Percentiles rank a stretch among this genome's conserved stretches.
Conservation (phyloP, 495 filamentous ascomycete genomes). For the Thermothielavioides terrestris region DNA sequence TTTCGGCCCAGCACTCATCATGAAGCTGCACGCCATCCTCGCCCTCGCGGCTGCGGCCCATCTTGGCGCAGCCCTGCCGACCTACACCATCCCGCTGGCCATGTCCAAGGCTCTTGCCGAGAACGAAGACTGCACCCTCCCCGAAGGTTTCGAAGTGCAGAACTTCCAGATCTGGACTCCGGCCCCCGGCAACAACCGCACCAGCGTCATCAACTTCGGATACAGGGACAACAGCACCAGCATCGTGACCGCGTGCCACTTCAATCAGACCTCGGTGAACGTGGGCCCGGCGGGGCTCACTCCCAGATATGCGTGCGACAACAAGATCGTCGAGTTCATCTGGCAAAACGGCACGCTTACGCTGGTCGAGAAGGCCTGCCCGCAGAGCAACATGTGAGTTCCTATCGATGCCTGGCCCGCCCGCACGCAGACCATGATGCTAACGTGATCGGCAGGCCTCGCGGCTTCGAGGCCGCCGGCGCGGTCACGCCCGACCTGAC, state of each 20-base stretch:
- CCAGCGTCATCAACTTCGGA: slow-evolving; percentile 13
- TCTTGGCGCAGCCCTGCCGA: slow-evolving; percentile 6
- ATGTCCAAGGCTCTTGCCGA: not conserved
- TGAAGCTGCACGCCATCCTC: not conserved
- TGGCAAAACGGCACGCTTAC: slow-evolving; percentile 31
- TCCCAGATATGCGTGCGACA: slow-evolving; percentile 22
- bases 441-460: not conserved
- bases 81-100: slow-evolving; percentile 10
- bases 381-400: slow-evolving; percentile 1
- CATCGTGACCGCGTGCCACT: slow-evolving; percentile 21
- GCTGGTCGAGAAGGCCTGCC: slow-evolving; percentile 27
- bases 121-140: slow-evolving; percentile 17
- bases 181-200: slow-evolving; percentile 6
- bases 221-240: slow-evolving; percentile 19
- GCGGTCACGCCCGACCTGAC: slow-evolving; percentile 7
- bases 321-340: slow-evolving; percentile 41
- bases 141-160: slow-evolving; percentile 14
- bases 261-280: slow-evolving; percentile 22
- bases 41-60: slow-evolving; percentile 9
- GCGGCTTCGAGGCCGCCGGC: slow-evolving; percentile 15
- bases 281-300: slow-evolving; percentile 13
- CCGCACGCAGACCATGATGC: not conserved
- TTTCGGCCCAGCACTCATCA: not conserved
- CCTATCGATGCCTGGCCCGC: not conserved
- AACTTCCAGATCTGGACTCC: slow-evolving; percentile 19